These are phyloP conservation scores for Cichorium intybus DNA, from an alignment of 140 eudicot species.

Conservation along the genomic window DNA sequence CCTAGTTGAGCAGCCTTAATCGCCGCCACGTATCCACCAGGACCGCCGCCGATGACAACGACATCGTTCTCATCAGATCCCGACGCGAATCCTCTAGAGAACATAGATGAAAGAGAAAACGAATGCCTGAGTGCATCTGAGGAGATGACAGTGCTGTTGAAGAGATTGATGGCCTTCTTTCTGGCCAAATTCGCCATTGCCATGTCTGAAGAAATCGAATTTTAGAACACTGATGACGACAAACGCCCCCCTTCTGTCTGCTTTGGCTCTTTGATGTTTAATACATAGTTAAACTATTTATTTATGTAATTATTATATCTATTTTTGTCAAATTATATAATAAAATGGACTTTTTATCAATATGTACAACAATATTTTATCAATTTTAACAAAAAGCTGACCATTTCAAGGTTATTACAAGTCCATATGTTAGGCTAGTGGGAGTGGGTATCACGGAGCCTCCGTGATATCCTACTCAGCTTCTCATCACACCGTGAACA, in stretches of 20 bases:
- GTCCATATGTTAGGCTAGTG: too few relatives aligned
- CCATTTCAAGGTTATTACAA: too few relatives aligned
- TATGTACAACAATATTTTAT: too few relatives aligned
- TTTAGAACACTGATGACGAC: neutral
- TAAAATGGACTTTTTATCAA: too few relatives aligned
- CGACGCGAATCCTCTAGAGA: conserved; percentile 43
- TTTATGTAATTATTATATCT: too few relatives aligned
- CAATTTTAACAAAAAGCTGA: too few relatives aligned
- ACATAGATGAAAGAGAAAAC: conserved; percentile 13
- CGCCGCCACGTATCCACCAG: conserved; percentile 79
- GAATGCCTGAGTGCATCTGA: conserved; percentile 21
- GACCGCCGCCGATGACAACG: conserved; percentile 70
- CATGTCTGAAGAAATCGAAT: conserved; percentile 24
- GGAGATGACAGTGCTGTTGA: conserved; percentile 1
- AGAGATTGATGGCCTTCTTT: conserved; percentile 31
- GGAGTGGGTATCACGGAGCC: too few relatives aligned
- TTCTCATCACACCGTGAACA: too few relatives aligned
- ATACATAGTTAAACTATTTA: neutral
- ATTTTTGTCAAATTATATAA: too few relatives aligned
- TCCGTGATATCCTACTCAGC: too few relatives aligned
- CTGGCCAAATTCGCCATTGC: conserved; percentile 48
- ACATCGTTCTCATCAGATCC: conserved; percentile 76
- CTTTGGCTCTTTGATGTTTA: neutral
- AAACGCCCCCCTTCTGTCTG: neutral
- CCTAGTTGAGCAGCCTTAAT: conserved; percentile 82